Evolutionary conservation across 2,329 filamentous ascomycete genomes (phyloP), one percentile per base, ranked within the genome.

Genomic region (Trichoderma cornu-damae): DNA sequence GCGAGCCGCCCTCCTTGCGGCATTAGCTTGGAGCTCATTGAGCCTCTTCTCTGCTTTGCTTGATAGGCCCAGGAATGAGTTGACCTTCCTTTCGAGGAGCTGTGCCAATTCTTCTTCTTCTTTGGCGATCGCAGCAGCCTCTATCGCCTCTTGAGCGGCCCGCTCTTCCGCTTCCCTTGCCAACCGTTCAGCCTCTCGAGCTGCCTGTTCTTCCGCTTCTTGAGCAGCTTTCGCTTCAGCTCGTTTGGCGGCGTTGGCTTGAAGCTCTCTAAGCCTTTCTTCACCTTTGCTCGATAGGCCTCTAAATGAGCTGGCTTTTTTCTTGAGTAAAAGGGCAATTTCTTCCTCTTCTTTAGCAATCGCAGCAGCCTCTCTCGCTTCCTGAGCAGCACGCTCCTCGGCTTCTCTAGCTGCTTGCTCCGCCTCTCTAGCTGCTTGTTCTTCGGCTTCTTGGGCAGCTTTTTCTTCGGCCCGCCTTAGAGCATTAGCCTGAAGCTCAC

Each of bases 21-120:
- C 55, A 22, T 58, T 58, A 6, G 46, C 55, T 24, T 42, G 35
- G 11, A 57, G 54, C 44, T 50, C 22, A 32, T 32, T 32, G 6
- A 50, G 16, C n/a, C 46, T 30, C 34, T 18, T 35, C 34, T 57
- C 35, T 6, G 22, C 18, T n/a, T 46, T 55, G 24, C n/a, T 38
- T 16, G 52, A 46, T 9, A 55, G 69, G 57, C 49, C 65, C 52
- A 55, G 57, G 55, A 9, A 58, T 30, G 16, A 61, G 62, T 77
- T 78, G 2, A 72, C 72, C 62, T 79, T 81, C 65, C 80, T 82
- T 20, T 72, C 70, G 48, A 75, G 76, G 3, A 79, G 67, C 4
- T 66, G 64, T 11, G 68, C 72, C 12, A 77, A 66, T 55, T 78
- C 72, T 12, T 68, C 66, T 60, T 76, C 72, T 50, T 75, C 69